Conservation (phyloP, 2,329 filamentous ascomycete species). For the Paecilomyces sp. region DNA sequence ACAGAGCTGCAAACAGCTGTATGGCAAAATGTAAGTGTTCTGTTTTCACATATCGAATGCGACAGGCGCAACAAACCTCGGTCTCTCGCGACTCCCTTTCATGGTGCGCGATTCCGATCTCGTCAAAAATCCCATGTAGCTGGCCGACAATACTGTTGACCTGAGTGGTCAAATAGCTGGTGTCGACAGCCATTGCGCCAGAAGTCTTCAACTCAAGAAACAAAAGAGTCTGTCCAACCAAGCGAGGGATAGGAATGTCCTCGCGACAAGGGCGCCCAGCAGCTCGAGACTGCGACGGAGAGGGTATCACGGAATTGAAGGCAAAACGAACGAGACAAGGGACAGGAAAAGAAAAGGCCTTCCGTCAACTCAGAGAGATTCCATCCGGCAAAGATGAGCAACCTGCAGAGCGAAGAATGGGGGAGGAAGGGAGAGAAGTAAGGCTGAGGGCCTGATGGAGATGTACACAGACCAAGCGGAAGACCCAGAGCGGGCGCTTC, state of each 20-base stretch:
- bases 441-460: not conserved
- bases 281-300: not conserved
- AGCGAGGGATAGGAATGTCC: slow-evolving; percentile 1
- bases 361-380: not conserved
- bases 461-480: not conserved
- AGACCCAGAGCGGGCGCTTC: slow-evolving; percentile 7
- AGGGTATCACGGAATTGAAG: not conserved
- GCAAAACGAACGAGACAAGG: not conserved
- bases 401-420: not conserved
- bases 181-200: slow-evolving; percentile 61
- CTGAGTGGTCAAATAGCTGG: slow-evolving; percentile 87
- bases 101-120: slow-evolving; percentile 91
- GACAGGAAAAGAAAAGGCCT: not conserved
- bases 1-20: slow-evolving; percentile 84
- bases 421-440: not conserved
- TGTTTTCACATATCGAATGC: not conserved
- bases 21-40: slow-evolving; percentile 11
- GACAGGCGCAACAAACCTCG: slow-evolving; percentile 55
- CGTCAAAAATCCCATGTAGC: slow-evolving; percentile 90
- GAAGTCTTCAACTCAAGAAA: slow-evolving; percentile 6
- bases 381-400: not conserved
- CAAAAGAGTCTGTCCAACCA: not conserved
- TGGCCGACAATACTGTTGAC: slow-evolving; percentile 90
- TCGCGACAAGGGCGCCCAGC: not conserved
- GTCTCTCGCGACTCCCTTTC: slow-evolving; percentile 84